Evolutionary conservation across 495 filamentous ascomycete species (phyloP).

Genomic region (Durotheca rogersii): DNA sequence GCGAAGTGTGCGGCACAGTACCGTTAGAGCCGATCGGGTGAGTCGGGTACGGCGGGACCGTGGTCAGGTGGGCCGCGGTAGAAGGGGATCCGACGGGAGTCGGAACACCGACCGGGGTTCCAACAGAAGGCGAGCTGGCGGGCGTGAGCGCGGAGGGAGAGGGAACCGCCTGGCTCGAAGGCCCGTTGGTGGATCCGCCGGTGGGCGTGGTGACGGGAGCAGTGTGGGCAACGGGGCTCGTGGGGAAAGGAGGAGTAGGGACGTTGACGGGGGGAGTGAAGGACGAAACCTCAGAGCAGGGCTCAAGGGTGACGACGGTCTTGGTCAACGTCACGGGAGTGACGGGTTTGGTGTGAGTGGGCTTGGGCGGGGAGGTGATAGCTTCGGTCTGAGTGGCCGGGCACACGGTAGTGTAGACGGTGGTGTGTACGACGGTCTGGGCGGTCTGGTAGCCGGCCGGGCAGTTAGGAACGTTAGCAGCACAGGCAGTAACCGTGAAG

Average conservation of each 20-base stretch:
- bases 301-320: slow-evolving; percentile 32
- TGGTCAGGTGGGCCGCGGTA: slow-evolving; percentile 19
- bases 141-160: slow-evolving; percentile 2
- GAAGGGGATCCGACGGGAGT: slow-evolving; percentile 9
- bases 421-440: slow-evolving; percentile 32
- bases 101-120: background rate
- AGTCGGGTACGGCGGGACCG: slow-evolving; percentile 17
- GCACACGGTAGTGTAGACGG: slow-evolving; percentile 37
- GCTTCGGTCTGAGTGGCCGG: slow-evolving; percentile 32
- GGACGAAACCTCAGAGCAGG: slow-evolving; percentile 32
- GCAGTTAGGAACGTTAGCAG: slow-evolving; percentile 38
- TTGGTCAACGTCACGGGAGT: slow-evolving; percentile 33
- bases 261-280: slow-evolving; percentile 33
- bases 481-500: slow-evolving; percentile 38
- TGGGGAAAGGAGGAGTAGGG: slow-evolving; percentile 34
- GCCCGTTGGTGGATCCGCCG: slow-evolving; percentile 1
- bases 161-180: slow-evolving; percentile 6
- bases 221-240: slow-evolving; percentile 12
- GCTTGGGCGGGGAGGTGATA: slow-evolving; percentile 25
- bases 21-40: slow-evolving; percentile 16
- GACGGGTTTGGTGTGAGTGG: slow-evolving; percentile 23
- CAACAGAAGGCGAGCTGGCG: slow-evolving; percentile 1
- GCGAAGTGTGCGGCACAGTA: slow-evolving; percentile 2
- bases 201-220: slow-evolving; percentile 11
- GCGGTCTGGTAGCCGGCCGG: slow-evolving; percentile 36